Evolutionary conservation across 225 moss, liverwort and hornwort genomes (phyloP), one percentile per base, ranked within the genome.

Genomic region (Marchantia polymorpha): DNA sequence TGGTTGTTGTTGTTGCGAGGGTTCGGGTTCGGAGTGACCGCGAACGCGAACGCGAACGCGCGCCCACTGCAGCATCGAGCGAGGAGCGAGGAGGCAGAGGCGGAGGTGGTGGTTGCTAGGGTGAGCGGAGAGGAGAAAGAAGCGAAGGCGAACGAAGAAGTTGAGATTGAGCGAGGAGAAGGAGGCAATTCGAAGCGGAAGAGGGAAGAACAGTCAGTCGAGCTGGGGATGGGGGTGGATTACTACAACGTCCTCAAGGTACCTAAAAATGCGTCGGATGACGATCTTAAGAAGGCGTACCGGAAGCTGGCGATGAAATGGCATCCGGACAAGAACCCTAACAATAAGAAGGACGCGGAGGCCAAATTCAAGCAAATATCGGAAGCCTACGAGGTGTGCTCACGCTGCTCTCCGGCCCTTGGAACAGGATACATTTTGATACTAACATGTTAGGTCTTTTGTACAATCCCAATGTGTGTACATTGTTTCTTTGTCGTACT

Each of bases 281-380:
- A 99, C 85, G 97, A 99, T 83, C 84, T 99, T 56, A 99, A 95
- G 94, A 99, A 99, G 79, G 84, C 97, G 63, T 99, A 99, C 52
- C 89, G 97, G 86, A 99, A 99, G 89, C 77, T 99, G 72, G 97
- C 97, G 23, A 99, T 99, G 97, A 94, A 93, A 70, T 99, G 97
- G 97, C 97, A 99, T 83, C 97, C 97, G 23, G 97, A 99, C 69
- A 99, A 99, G 93, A 94, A 99, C 90, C 97, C 97, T 69, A 94
- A 93, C 83, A 93, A 93, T 81, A 99, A 99, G 89, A 99, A 95
- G 88, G 97, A 99, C 39, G 94, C 94, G 69, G 97, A 99, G 84
- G 94, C 97, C 12, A 99, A 99, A 94, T 99, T 99, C 61, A 99
- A 99, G 91, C 97, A 99, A 85, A 99, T 99, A 83, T 99, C 97